Percentiles rank a stretch among this genome's conserved stretches.
These are phyloP conservation scores for Malassezia sp. DNA, from an alignment of 1,284 basidiomycete genomes.

Conservation along the genomic window DNA sequence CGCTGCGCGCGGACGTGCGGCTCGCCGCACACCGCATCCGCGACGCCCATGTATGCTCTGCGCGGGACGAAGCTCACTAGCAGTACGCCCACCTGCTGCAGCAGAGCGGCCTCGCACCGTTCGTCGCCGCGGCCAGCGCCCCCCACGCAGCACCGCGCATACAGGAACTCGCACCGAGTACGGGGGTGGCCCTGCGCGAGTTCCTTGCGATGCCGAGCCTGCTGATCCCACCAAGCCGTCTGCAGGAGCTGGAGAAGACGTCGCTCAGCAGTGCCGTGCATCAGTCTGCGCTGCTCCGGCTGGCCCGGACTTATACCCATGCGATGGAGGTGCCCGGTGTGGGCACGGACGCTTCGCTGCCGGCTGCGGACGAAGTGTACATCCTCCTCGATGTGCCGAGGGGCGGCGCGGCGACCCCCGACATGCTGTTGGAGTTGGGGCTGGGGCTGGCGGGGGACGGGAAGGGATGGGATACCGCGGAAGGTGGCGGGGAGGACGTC, in stretches of 20 bases:
- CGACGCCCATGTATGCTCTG: neutral
- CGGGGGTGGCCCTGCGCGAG: neutral
- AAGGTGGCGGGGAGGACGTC: too few relatives aligned
- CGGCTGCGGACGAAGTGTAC: neutral
- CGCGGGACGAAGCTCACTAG: neutral
- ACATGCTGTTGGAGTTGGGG: too few relatives aligned
- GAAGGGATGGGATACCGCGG: too few relatives aligned
- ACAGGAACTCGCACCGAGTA: too few relatives aligned
- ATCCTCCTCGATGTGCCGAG: constrained; percentile 3
- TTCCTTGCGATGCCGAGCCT: constrained; percentile 4
- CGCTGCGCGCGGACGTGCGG: neutral
- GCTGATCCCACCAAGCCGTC: neutral
- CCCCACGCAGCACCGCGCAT: neutral
- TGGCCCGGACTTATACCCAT: constrained; percentile 2
- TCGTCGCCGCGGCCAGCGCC: neutral
- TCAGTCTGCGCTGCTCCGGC: constrained; percentile 1
- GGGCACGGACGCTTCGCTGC: neutral
- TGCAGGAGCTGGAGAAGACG: neutral
- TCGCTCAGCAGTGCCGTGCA: constrained; percentile 1
- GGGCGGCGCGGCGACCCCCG: neutral
- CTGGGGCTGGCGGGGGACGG: too few relatives aligned
- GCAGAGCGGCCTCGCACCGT: neutral
- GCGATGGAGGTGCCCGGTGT: neutral
- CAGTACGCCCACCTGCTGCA: neutral
- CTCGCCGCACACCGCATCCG: neutral